phyloP scores from a whole-genome alignment of 352 stramenopile genomes.

The Pythium brachiatum region DNA sequence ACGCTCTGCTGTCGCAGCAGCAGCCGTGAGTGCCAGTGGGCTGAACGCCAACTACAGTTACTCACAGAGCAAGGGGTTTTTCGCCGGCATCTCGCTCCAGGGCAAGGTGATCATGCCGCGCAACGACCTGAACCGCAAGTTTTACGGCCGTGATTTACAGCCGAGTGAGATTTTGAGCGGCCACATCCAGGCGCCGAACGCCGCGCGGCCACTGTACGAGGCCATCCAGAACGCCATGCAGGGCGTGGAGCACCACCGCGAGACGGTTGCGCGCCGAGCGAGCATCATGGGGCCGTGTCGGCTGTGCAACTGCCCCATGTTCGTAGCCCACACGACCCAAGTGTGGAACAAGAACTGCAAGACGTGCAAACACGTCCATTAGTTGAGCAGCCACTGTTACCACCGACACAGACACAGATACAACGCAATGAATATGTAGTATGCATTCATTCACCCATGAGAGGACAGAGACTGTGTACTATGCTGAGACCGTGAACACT shows the following conservation, averaged over 20 bases:
- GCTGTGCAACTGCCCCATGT: conserved; percentile 57
- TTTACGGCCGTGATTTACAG: conserved; percentile 87
- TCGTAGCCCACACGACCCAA: conserved; percentile 57
- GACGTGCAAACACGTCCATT: conserved; percentile 60
- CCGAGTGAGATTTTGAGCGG: conserved; percentile 70
- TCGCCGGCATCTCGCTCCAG: conserved; percentile 90
- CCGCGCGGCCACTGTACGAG: conserved; percentile 68
- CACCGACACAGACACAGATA: too few relatives aligned
- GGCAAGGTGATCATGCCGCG: conserved; percentile 87
- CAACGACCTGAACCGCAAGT: conserved; percentile 91
- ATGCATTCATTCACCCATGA: too few relatives aligned
- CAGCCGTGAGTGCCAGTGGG: conserved; percentile 51
- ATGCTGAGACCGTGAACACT: too few relatives aligned
- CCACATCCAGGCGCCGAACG: conserved; percentile 42
- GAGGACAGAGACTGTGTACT: too few relatives aligned
- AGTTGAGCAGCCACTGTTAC: too few relatives aligned
- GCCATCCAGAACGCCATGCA: conserved; percentile 64
- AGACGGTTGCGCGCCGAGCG: conserved; percentile 38
- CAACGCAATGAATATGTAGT: too few relatives aligned
- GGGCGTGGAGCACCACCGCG: conserved; percentile 48
- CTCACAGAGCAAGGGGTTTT: conserved; percentile 89
- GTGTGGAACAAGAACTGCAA: conserved; percentile 73
- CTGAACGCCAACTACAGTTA: conserved; percentile 93
- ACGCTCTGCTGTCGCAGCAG: conserved; percentile 75
- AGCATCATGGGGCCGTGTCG: conserved; percentile 43